Evolutionary conservation across 2,329 filamentous ascomycete species (phyloP).

Genomic region (Epichloe brachyelytri): DNA sequence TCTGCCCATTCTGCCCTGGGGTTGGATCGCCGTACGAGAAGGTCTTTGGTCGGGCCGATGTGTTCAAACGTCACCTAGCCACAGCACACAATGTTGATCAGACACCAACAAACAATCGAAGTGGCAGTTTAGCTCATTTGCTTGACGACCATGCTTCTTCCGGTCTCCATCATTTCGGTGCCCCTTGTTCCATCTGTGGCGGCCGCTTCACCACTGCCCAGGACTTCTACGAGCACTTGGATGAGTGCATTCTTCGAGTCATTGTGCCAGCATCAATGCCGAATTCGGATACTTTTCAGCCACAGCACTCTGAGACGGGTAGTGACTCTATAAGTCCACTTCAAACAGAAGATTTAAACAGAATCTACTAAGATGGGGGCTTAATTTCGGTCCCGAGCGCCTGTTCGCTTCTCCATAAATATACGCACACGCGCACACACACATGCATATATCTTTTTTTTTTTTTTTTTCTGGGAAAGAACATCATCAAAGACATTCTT

Average conservation of each 20-base stretch:
- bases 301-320: neutral
- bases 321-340: conserved; percentile 2
- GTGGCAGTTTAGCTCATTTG: conserved; percentile 8
- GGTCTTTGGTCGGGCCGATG: conserved; percentile 90
- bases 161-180: conserved; percentile 30
- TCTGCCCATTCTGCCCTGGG: conserved; percentile 90
- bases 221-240: conserved; percentile 95
- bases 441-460: too few relatives aligned
- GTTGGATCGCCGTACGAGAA: conserved; percentile 81
- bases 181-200: conserved; percentile 82
- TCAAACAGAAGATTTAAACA: neutral
- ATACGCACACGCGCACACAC: too few relatives aligned
- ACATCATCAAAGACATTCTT: too few relatives aligned
- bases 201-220: conserved; percentile 72
- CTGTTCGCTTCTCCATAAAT: too few relatives aligned
- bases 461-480: too few relatives aligned
- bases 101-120: conserved; percentile 73
- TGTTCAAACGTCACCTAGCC: conserved; percentile 92
- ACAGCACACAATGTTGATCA: conserved; percentile 91
- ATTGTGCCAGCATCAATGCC: conserved; percentile 30
- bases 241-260: conserved; percentile 48
- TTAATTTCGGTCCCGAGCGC: too few relatives aligned
- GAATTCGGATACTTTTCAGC: neutral
- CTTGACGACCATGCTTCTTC: conserved; percentile 1
- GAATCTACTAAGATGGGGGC: neutral